phyloP scores from a whole-genome alignment of 768 basidiomycete genomes.

The Phylloporus arenicola region DNA sequence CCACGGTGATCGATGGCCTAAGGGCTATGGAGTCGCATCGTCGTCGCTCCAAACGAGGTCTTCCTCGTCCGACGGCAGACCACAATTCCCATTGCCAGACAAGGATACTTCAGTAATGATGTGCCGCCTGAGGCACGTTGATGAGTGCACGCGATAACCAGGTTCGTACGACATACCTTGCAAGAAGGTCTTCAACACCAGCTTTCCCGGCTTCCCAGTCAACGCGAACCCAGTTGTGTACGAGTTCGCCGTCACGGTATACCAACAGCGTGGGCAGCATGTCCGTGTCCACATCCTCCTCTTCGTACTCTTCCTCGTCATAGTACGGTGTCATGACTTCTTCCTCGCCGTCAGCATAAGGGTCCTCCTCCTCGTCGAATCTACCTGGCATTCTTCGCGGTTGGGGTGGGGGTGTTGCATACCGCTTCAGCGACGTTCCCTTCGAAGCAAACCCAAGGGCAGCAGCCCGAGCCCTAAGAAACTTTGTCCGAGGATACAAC shows the following conservation, averaged over 20 bases:
- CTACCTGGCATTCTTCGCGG: slow-evolving; percentile 21
- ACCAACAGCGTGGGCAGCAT: slow-evolving; percentile 76
- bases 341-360: slow-evolving; percentile 35
- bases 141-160: not conserved
- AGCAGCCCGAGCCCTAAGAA: slow-evolving; percentile 74
- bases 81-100: slow-evolving; percentile 38
- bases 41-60: slow-evolving; percentile 51
- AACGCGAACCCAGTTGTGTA: slow-evolving; percentile 84
- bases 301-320: slow-evolving; percentile 43
- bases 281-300: slow-evolving; percentile 69
- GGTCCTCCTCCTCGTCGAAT: slow-evolving; percentile 47
- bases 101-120: slow-evolving; percentile 13
- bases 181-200: slow-evolving; percentile 65
- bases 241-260: slow-evolving; percentile 74
- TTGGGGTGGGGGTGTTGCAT: not conserved
- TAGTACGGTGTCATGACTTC: slow-evolving; percentile 27
- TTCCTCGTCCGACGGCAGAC: slow-evolving; percentile 45
- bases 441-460: slow-evolving; percentile 65
- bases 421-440: slow-evolving; percentile 15
- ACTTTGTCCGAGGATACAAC: slow-evolving; percentile 66
- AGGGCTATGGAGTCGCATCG: slow-evolving; percentile 29
- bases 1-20: not conserved
- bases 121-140: slow-evolving; percentile 18
- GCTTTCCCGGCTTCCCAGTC: slow-evolving; percentile 75
- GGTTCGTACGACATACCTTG: slow-evolving; percentile 37